Conservation (phyloP, 2,329 filamentous ascomycete species). For the Fusarium phyllophilum region DNA sequence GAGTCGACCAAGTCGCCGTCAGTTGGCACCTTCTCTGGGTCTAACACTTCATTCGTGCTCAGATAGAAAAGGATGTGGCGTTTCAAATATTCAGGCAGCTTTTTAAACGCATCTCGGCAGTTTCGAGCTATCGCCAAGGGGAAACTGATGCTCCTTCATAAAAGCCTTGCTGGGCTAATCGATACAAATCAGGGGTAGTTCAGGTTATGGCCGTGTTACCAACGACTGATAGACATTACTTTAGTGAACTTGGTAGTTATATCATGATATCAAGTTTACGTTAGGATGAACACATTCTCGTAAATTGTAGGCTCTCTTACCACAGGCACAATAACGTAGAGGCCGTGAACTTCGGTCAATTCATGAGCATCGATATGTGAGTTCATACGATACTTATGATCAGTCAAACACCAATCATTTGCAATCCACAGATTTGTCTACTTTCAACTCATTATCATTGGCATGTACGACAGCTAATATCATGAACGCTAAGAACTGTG, state of each 20-base stretch:
- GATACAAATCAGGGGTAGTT: background rate
- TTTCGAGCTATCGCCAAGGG: background rate
- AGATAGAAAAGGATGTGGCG: background rate
- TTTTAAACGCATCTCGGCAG: background rate
- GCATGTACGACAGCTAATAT: slow-evolving; percentile 9
- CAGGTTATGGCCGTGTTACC: background rate
- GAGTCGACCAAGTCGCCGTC: background rate
- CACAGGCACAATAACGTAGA: background rate
- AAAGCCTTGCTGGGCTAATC: background rate
- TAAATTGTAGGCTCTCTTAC: background rate
- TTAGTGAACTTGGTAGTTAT: background rate
- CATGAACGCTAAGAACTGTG: slow-evolving; percentile 15
- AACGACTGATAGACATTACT: background rate
- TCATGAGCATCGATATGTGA: background rate
- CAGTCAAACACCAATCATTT: background rate
- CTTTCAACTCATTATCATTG: slow-evolving; percentile 24
- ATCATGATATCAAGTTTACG: background rate
- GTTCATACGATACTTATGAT: background rate
- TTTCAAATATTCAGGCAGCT: background rate
- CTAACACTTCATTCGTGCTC: background rate
- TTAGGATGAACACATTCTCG: background rate
- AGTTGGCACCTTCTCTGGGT: background rate
- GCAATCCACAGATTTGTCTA: background rate
- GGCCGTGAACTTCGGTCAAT: background rate
- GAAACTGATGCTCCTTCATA: background rate